Percentiles rank a stretch among this genome's conserved stretches.
phyloP scores from a whole-genome alignment of 2,329 filamentous ascomycete genomes.

The Periconia sp. region DNA sequence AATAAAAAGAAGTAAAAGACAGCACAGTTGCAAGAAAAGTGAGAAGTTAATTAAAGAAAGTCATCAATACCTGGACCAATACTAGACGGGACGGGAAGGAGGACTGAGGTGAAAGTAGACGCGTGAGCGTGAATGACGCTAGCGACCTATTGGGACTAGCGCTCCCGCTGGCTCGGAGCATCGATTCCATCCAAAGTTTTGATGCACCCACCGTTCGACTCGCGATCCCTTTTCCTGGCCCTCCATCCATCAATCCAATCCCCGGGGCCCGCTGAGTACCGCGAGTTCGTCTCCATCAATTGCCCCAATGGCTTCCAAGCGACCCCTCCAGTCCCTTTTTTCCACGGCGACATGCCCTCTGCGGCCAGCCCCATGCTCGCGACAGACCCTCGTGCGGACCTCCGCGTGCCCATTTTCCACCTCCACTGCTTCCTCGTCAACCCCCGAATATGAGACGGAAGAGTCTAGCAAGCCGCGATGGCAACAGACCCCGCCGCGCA shows the following conservation, averaged over 20 bases:
- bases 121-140: background rate
- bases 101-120: background rate
- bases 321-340: slow-evolving; percentile 41
- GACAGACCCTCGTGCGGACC: slow-evolving; percentile 29
- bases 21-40: slow-evolving; percentile 11
- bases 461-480: slow-evolving; percentile 48
- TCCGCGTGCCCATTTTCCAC: slow-evolving; percentile 41
- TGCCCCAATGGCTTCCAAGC: slow-evolving; percentile 52
- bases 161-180: background rate
- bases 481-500: slow-evolving; percentile 51
- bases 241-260: too few relatives aligned
- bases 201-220: slow-evolving; percentile 5
- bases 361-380: slow-evolving; percentile 25
- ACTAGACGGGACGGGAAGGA: background rate
- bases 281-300: slow-evolving; percentile 12
- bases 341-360: slow-evolving; percentile 25
- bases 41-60: slow-evolving; percentile 2
- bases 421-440: slow-evolving; percentile 17
- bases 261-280: background rate
- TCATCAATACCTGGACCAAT: too few relatives aligned
- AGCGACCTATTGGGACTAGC: background rate
- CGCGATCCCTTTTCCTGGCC: slow-evolving; percentile 4
- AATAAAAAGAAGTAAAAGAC: background rate
- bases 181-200: slow-evolving; percentile 25
- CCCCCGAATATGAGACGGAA: slow-evolving; percentile 35